Conservation (phyloP, 257 asterid genomes). For the Fraxinus excelsior region DNA sequence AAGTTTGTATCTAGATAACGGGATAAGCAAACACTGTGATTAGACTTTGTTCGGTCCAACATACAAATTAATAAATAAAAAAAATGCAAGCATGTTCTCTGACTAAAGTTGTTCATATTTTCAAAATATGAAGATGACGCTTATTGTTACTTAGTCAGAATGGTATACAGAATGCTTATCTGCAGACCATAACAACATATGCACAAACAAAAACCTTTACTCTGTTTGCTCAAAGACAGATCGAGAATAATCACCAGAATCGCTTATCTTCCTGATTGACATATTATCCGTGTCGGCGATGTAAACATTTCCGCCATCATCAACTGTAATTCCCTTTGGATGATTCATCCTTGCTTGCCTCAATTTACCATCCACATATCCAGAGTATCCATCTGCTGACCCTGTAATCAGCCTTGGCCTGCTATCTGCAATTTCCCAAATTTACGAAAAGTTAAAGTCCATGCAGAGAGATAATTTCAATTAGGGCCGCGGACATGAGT, state of each 20-base stretch:
- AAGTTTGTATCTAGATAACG: background rate
- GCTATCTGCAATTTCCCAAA: constrained; percentile 53
- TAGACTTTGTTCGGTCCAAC: background rate
- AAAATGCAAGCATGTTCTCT: background rate
- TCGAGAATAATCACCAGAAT: constrained; percentile 55
- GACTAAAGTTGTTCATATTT: background rate
- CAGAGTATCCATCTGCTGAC: constrained; percentile 83
- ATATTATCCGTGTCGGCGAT: constrained; percentile 86
- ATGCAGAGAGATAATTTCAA: background rate
- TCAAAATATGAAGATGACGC: background rate
- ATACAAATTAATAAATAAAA: background rate
- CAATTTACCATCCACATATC: constrained; percentile 78
- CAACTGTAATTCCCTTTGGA: constrained; percentile 91
- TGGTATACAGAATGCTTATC: background rate
- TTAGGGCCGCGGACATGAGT: background rate
- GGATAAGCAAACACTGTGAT: background rate
- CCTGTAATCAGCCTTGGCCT: constrained; percentile 84
- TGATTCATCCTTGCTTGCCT: constrained; percentile 90
- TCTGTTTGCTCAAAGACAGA: background rate
- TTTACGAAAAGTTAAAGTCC: constrained; percentile 15
- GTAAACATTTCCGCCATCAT: constrained; percentile 83
- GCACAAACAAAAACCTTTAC: background rate
- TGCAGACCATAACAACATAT: background rate
- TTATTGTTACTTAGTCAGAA: background rate
- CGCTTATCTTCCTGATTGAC: constrained; percentile 92